Evolutionary conservation across 129 eudicot species (phyloP).

Genomic region (Pittosporum tobira): DNA sequence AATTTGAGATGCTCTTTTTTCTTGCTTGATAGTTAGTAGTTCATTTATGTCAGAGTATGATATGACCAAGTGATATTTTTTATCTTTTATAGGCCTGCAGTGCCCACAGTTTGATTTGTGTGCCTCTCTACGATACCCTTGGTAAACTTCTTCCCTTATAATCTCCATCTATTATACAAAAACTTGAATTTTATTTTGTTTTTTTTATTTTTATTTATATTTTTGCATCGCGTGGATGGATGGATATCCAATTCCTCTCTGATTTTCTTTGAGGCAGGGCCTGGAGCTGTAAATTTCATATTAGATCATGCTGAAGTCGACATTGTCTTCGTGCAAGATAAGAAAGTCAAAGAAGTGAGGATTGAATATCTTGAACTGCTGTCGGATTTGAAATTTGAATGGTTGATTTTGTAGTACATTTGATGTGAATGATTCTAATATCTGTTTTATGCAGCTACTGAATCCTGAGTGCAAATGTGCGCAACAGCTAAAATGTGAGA

Average conservation of each 20-base stretch:
- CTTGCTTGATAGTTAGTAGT: background rate
- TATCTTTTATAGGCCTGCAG: slow-evolving; percentile 64
- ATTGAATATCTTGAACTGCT: background rate
- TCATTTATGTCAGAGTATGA: background rate
- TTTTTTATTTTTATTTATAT: no score
- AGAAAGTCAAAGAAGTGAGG: slow-evolving; percentile 81
- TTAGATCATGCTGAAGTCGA: slow-evolving; percentile 92
- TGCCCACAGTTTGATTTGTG: slow-evolving; percentile 77
- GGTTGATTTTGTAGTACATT: background rate
- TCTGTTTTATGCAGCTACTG: slow-evolving; percentile 47
- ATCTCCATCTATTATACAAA: background rate
- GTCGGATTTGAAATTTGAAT: background rate
- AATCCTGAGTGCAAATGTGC: slow-evolving; percentile 75
- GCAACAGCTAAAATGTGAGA: slow-evolving; percentile 65
- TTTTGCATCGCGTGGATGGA: no score
- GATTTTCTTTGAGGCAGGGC: slow-evolving; percentile 32
- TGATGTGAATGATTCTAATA: background rate
- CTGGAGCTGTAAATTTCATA: slow-evolving; percentile 78
- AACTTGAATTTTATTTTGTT: background rate
- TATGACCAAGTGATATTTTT: background rate
- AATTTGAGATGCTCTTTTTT: background rate
- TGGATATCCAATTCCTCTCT: background rate
- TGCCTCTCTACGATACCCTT: slow-evolving; percentile 93
- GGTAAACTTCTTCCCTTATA: slow-evolving; percentile 35
- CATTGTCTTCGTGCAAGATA: slow-evolving; percentile 69